These are phyloP conservation scores for Guadua angustifolia DNA, from an alignment of 176 grass and related monocot genomes.

Conservation along the genomic window DNA sequence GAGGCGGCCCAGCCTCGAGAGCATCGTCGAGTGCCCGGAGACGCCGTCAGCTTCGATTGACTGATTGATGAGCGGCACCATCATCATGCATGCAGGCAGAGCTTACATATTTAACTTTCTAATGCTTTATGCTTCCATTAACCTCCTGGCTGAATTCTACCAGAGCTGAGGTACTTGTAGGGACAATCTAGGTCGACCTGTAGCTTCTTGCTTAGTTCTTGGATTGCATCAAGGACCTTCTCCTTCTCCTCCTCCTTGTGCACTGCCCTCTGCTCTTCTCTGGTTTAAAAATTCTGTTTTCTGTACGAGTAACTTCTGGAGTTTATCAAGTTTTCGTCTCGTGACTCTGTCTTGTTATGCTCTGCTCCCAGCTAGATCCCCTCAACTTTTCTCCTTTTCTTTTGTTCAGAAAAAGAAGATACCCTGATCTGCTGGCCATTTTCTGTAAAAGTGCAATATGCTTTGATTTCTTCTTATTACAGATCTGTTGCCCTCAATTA, in stretches of 20 bases:
- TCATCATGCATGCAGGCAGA: neutral
- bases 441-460: too few species aligned
- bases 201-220: neutral
- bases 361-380: neutral
- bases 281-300: neutral
- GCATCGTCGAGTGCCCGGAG: constrained; percentile 68
- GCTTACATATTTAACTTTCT: neutral
- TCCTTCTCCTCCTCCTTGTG: neutral
- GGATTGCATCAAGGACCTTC: neutral
- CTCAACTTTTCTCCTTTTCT: too few species aligned
- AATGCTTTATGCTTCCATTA: neutral
- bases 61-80: neutral
- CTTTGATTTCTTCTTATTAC: too few species aligned
- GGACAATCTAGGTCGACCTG: neutral
- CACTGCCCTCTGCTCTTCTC: neutral
- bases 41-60: neutral
- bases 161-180: neutral
- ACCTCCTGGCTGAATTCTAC: constrained; percentile 7
- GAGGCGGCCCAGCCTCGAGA: constrained; percentile 69
- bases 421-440: too few species aligned
- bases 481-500: too few species aligned
- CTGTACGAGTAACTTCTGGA: neutral
- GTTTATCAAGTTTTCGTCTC: neutral
- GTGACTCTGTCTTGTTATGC: neutral
- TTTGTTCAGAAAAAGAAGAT: too few species aligned